Evolutionary conservation across 1,139 yeast genomes (phyloP).

Genomic region (Geotrichum fermentans): DNA sequence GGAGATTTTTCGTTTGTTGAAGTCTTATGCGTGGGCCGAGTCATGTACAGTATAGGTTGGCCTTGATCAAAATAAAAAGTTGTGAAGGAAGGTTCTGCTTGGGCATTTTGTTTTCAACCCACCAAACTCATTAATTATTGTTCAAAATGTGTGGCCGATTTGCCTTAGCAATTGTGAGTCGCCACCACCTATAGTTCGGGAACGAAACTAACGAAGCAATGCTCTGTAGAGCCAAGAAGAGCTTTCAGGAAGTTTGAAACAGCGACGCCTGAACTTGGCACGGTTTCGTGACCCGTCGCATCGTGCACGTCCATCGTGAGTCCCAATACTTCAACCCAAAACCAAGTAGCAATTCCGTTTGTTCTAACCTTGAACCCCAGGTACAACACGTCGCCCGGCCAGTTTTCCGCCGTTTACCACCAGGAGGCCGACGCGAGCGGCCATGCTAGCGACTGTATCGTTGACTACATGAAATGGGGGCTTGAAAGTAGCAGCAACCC

Average conservation of each 20-base stretch:
- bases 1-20: not conserved
- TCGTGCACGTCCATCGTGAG: conserved; percentile 6
- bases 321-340: not conserved
- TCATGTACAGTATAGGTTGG: too few species aligned
- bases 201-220: not conserved
- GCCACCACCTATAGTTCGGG: not conserved
- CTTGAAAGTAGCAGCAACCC: conserved; percentile 28
- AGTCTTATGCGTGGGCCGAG: too few species aligned
- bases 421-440: not conserved
- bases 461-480: conserved; percentile 55
- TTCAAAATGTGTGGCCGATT: conserved; percentile 24
- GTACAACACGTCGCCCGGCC: conserved; percentile 18
- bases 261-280: not conserved
- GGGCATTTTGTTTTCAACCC: not conserved
- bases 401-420: conserved; percentile 13
- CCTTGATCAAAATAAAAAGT: not conserved
- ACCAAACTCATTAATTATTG: too few species aligned
- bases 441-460: conserved; percentile 15
- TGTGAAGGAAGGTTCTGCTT: not conserved
- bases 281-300: conserved; percentile 5
- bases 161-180: conserved; percentile 21
- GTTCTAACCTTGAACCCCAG: not conserved
- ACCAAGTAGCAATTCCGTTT: too few species aligned
- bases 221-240: conserved; percentile 15
- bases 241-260: conserved; percentile 14